Evolutionary conservation across 345 rosid species (phyloP), one percentile per base, ranked within the genome.

Genomic region (Arabidopsis suecica): DNA sequence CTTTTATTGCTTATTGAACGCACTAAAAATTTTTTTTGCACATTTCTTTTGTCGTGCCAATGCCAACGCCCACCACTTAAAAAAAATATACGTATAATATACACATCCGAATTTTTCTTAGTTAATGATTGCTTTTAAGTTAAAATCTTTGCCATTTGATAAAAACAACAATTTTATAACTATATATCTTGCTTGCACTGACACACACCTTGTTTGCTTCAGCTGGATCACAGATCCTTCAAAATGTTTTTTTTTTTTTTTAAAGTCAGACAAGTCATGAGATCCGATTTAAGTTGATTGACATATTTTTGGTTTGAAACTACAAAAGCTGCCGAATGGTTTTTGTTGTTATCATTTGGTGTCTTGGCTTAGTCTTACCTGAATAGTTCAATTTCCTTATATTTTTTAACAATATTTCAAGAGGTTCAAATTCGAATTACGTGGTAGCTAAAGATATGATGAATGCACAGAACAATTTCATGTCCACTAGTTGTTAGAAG

Each of bases 351-450:
- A 77, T 63, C 80, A 70, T 70, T 30, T 65, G 71, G 61, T 64
- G 60, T 48, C 22, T 77, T 71, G 61, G 76, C 72, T 47, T 63
- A 64, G 38, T 77, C 72, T 72, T 57, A 77, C 80, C 72, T 64
- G 76, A 71, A 71, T 37, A 64, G 61, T 71, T 57, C 61, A 38
- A 11, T 65, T 14, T 58, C 41, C 56, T n/a, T 5, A n/a, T 57
- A 77, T 63, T 69, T 69, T 69, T 57, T 71, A 47, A 49, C 64
- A 77, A 13, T 56, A 77, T 65, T 64, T 77, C 71, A 55, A 70
- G 76, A 48, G 72, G 61, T 71, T 64, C 72, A 71, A 71, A 71
- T 71, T 77, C 62, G 62, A 77, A 65, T 48, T 77, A 71, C 76
- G 76, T 77, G 71, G 72, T 70, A 56, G 76, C 76, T 77, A 47